Evolutionary conservation across 1,284 basidiomycete genomes (phyloP).

Genomic region (Ceratobasidium sp.): DNA sequence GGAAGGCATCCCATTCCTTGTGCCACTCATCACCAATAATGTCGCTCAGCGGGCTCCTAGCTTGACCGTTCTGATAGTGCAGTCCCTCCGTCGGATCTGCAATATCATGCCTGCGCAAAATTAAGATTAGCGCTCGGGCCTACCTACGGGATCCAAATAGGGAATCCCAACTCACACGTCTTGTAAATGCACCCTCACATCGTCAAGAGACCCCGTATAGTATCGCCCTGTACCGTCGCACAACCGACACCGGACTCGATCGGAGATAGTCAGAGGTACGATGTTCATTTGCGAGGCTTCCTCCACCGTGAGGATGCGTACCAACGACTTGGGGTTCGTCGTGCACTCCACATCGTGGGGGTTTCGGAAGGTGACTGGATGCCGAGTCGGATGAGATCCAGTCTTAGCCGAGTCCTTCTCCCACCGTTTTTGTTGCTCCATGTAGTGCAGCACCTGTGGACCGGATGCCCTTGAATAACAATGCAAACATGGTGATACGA

Average conservation of each 20-base stretch:
- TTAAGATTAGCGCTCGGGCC: background rate
- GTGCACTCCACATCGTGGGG: background rate
- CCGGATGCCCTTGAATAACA: no score
- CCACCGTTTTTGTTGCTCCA: background rate
- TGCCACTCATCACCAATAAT: background rate
- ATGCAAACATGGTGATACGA: no score
- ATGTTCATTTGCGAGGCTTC: background rate
- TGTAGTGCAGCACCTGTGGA: conserved; percentile 3
- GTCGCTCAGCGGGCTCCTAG: no score
- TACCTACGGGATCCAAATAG: background rate
- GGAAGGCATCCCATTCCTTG: background rate
- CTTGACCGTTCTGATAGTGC: background rate
- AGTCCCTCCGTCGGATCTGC: background rate
- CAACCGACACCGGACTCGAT: background rate
- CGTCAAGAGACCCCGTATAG: background rate
- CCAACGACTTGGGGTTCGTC: background rate
- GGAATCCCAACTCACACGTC: background rate
- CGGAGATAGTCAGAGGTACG: no score
- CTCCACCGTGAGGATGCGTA: background rate
- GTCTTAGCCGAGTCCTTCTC: no score
- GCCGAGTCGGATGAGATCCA: background rate
- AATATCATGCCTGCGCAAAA: background rate
- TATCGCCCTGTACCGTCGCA: background rate
- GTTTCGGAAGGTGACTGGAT: background rate
- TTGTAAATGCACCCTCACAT: background rate